These are phyloP conservation scores for Beauveria rudraprayagi DNA, from an alignment of 2,329 filamentous ascomycete species.

Conservation along the genomic window DNA sequence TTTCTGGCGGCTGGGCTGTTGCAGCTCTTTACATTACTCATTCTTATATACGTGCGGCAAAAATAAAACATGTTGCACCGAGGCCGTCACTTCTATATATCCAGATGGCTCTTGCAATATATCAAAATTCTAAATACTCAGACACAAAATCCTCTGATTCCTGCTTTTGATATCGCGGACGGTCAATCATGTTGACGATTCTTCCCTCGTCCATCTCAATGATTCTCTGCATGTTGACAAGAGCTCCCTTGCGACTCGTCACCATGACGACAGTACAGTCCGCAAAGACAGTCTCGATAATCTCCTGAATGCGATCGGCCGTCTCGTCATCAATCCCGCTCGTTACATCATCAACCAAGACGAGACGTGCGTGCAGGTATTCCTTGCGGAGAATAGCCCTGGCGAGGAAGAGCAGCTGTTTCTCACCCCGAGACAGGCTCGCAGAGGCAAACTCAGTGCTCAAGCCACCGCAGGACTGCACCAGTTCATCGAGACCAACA, in stretches of 20 bases:
- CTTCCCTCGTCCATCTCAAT: background rate
- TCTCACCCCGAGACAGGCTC: slow-evolving; percentile 14
- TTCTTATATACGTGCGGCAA: slow-evolving; percentile 4
- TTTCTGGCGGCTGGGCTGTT: slow-evolving; percentile 5
- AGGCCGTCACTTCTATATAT: background rate
- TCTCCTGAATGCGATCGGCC: slow-evolving; percentile 11
- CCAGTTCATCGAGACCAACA: slow-evolving; percentile 9
- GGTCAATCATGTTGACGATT: slow-evolving; percentile 4
- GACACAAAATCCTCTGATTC: background rate
- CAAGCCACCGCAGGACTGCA: slow-evolving; percentile 13
- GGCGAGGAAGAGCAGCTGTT: slow-evolving; percentile 16
- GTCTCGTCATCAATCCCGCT: slow-evolving; percentile 14
- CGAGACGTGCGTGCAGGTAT: slow-evolving; percentile 5
- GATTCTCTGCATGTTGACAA: slow-evolving; percentile 2
- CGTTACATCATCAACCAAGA: slow-evolving; percentile 17
- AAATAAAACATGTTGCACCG: background rate
- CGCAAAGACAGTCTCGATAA: slow-evolving; percentile 13
- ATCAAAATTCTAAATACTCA: background rate
- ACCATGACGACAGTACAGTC: slow-evolving; percentile 13
- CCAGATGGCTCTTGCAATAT: background rate
- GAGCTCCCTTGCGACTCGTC: slow-evolving; percentile 11
- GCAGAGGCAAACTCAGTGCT: slow-evolving; percentile 6
- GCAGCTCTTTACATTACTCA: background rate
- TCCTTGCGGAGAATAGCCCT: slow-evolving; percentile 14
- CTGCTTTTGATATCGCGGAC: background rate